These are phyloP conservation scores for Bondarzewia mesenterica DNA, from an alignment of 1,284 basidiomycete genomes.

Conservation along the genomic window DNA sequence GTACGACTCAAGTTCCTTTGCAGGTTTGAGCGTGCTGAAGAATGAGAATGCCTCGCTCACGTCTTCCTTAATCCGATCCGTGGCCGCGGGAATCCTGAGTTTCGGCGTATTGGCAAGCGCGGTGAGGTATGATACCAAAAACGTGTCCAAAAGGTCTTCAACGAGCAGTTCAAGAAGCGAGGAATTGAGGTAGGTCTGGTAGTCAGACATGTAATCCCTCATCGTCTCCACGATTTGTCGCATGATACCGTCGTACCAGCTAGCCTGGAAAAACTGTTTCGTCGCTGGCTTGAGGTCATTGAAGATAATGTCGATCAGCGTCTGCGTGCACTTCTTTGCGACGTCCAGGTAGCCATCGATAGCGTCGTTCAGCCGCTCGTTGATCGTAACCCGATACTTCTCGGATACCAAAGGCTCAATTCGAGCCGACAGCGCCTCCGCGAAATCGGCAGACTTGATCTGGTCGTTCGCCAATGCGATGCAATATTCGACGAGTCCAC, in stretches of 20 bases:
- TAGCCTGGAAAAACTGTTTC: conserved; percentile 76
- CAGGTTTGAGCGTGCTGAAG: conserved; percentile 74
- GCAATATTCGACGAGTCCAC: conserved; percentile 91
- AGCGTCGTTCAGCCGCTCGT: conserved; percentile 86
- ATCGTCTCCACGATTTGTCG: conserved; percentile 90
- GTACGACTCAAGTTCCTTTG: conserved; percentile 73
- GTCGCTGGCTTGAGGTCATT: conserved; percentile 90
- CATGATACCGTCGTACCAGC: conserved; percentile 87
- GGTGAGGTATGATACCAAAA: conserved; percentile 88
- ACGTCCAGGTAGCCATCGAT: conserved; percentile 99
- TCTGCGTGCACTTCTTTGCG: conserved; percentile 93
- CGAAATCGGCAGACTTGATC: conserved; percentile 92
- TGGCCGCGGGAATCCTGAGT: conserved; percentile 80
- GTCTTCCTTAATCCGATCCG: conserved; percentile 79
- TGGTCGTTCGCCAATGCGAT: conserved; percentile 99
- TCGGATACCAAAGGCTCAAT: conserved; percentile 89
- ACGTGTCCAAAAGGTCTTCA: conserved; percentile 89
- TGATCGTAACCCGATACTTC: conserved; percentile 83
- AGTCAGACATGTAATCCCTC: conserved; percentile 92
- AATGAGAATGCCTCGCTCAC: conserved; percentile 73
- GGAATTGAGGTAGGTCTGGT: conserved; percentile 85
- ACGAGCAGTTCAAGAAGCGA: conserved; percentile 88
- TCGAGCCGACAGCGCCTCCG: conserved; percentile 78
- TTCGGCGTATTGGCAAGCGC: conserved; percentile 83
- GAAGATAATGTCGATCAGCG: conserved; percentile 91